phyloP scores from a whole-genome alignment of 306 rosid species.

The Fragaria nilgerrensis region DNA sequence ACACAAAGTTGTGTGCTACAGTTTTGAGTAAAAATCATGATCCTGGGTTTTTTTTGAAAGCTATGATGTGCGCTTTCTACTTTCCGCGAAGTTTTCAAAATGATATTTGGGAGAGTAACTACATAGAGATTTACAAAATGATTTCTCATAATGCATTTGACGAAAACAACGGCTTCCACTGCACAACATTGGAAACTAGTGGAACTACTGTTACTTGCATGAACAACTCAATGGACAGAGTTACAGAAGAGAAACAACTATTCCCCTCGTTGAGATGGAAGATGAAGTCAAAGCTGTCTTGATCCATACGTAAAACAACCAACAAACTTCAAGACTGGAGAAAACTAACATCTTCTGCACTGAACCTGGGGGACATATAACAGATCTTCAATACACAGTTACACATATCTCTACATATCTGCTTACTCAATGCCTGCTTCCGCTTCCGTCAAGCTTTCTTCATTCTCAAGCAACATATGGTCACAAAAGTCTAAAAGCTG shows the following conservation, averaged over 20 bases:
- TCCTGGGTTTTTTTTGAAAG: too few relatives aligned
- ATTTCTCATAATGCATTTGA: not conserved
- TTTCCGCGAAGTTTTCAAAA: too few relatives aligned
- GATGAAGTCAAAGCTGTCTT: not conserved
- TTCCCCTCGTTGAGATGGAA: not conserved
- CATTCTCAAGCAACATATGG: constrained; percentile 65
- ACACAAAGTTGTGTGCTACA: too few relatives aligned
- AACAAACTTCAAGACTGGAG: not conserved
- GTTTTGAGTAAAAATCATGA: too few relatives aligned
- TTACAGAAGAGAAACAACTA: not conserved
- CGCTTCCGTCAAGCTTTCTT: constrained; percentile 74
- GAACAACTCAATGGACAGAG: constrained; percentile 1
- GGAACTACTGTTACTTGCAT: not conserved
- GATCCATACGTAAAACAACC: not conserved
- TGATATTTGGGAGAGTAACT: not conserved
- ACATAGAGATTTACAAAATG: not conserved
- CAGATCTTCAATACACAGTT: not conserved
- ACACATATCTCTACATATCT: constrained; percentile 31
- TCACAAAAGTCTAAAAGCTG: constrained; percentile 85
- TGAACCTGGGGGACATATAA: not conserved
- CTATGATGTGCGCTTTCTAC: too few relatives aligned
- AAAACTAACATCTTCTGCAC: not conserved
- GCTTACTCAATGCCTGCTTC: constrained; percentile 73
- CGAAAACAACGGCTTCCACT: not conserved
- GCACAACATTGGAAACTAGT: not conserved